Conservation (phyloP, 306 rosid species). For the Acmispon strigosus region DNA sequence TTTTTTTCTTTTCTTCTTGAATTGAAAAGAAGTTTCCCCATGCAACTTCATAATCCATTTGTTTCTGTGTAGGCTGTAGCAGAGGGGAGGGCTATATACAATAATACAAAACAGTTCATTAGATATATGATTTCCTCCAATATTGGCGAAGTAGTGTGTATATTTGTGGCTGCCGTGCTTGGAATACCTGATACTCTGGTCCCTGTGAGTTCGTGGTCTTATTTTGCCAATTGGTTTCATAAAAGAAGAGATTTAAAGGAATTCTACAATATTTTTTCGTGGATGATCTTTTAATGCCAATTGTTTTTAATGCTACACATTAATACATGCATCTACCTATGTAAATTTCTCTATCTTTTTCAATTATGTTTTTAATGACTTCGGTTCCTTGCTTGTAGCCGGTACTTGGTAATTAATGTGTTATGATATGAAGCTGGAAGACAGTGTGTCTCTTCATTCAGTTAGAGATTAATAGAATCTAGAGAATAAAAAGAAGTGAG, state of each 20-base stretch:
- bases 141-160: slow-evolving; percentile 98
- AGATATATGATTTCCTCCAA: slow-evolving; percentile 99
- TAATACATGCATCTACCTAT: not conserved
- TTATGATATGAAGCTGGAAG: not conserved
- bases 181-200: slow-evolving; percentile 98
- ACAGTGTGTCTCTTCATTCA: not conserved
- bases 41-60: slow-evolving; percentile 24
- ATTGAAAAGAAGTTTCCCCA: not conserved
- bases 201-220: slow-evolving; percentile 62
- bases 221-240: slow-evolving; percentile 15
- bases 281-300: not conserved
- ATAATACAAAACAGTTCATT: slow-evolving; percentile 91
- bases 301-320: not conserved
- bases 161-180: slow-evolving; percentile 97
- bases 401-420: not conserved
- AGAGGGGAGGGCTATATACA: slow-evolving; percentile 97
- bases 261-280: not conserved
- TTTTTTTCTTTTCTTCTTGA: not conserved
- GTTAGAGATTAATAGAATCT: not conserved
- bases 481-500: too few relatives aligned
- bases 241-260: slow-evolving; percentile 1
- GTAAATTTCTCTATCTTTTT: not conserved
- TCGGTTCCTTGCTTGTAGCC: not conserved
- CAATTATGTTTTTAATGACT: not conserved
- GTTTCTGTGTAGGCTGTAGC: slow-evolving; percentile 74